Conservation (phyloP, 2,329 filamentous ascomycete genomes). For the Aspergillus versicolor region DNA sequence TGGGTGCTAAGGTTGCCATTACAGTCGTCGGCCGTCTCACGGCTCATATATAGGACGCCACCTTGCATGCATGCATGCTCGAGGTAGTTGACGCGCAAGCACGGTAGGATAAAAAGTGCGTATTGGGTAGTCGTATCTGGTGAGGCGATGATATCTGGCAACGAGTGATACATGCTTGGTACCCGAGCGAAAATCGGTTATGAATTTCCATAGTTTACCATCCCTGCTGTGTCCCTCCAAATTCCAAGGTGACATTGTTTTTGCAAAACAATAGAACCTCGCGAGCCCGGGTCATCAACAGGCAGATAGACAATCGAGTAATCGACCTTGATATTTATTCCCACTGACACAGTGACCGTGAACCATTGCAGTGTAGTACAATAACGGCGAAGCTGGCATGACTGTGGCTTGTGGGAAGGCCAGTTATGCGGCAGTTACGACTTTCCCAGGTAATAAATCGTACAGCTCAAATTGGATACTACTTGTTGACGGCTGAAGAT, state of each 20-base stretch:
- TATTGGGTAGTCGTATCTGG: neutral
- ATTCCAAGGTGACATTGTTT: neutral
- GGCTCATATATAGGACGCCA: conserved; percentile 1
- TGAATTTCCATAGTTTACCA: neutral
- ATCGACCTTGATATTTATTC: neutral
- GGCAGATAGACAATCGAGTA: neutral
- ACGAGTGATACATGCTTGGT: neutral
- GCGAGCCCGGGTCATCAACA: neutral
- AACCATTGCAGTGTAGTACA: conserved; percentile 10
- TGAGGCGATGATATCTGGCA: neutral
- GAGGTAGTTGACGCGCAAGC: neutral
- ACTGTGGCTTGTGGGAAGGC: neutral
- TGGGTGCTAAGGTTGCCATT: neutral
- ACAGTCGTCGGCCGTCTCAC: neutral
- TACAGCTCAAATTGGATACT: neutral
- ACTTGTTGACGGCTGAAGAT: too few relatives aligned
- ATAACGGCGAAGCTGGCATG: conserved; percentile 1
- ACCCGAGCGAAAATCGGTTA: neutral
- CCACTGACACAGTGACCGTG: neutral
- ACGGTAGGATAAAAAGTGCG: neutral
- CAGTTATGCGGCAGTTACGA: neutral
- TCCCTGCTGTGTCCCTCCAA: neutral
- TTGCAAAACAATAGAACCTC: neutral
- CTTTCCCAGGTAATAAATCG: neutral
- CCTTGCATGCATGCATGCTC: conserved; percentile 6